Percentiles rank a stretch among this genome's conserved stretches.
Conservation (phyloP, 78 protist genomes). For the Polysphondylium violaceum region DNA sequence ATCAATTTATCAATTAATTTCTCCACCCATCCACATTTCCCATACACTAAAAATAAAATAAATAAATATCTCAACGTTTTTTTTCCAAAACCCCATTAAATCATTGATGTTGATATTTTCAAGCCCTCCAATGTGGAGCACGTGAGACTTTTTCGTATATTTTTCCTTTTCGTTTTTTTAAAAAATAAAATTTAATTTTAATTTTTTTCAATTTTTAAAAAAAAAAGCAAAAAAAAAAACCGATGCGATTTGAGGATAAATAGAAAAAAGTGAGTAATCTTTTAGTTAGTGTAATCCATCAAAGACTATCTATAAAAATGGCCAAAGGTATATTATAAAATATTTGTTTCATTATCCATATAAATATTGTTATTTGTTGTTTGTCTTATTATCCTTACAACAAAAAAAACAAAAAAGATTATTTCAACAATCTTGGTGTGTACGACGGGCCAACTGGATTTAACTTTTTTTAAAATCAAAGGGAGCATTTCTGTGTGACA, state of each 20-base stretch:
- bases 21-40: not conserved
- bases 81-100: too few relatives aligned
- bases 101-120: not conserved
- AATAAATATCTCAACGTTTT: not conserved
- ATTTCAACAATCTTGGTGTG: not conserved
- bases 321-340: conserved; percentile 1
- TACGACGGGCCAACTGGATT: not conserved
- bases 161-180: conserved; percentile 1
- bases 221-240: not conserved
- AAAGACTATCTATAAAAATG: conserved; percentile 14
- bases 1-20: not conserved
- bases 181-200: not conserved
- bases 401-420: not conserved
- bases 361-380: not conserved
- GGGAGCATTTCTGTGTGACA: not conserved
- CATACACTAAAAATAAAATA: conserved; percentile 1
- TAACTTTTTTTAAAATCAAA: too few relatives aligned
- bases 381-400: not conserved
- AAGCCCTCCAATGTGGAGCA: not conserved
- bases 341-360: not conserved
- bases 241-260: not conserved
- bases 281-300: not conserved
- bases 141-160: not conserved
- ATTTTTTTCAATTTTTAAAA: not conserved
- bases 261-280: too few relatives aligned